A percentile compares a stretch with the other conserved stretches of the same genome.
Conservation (phyloP, 139 green algal species). For the Tetraselmis chui region DNA sequence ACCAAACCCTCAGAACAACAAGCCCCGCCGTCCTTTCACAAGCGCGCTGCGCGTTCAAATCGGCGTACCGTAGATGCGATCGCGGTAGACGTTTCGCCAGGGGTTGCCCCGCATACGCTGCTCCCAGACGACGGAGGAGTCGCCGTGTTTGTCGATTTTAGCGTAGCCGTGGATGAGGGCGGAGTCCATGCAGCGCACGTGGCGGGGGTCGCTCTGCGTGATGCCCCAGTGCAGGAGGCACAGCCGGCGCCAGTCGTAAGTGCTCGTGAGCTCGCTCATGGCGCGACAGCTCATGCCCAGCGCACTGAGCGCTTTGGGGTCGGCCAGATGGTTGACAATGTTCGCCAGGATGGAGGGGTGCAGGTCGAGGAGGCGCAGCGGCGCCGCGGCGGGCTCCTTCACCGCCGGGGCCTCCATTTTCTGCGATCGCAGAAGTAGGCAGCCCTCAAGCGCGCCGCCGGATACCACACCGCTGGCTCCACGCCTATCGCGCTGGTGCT, state of each 20-base stretch:
- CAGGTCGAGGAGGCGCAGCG: not conserved
- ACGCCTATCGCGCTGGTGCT: no score
- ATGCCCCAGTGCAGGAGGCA: not conserved
- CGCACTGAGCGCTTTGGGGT: not conserved
- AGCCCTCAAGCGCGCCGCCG: no score
- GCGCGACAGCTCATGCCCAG: not conserved
- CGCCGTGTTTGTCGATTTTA: not conserved
- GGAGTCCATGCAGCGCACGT: not conserved
- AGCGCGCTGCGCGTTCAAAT: not conserved
- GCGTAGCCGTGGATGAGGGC: not conserved
- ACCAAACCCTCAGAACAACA: no score
- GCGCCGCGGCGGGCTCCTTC: not conserved
- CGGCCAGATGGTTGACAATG: not conserved
- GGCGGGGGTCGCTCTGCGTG: not conserved
- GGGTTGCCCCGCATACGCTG: not conserved
- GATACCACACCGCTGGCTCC: no score
- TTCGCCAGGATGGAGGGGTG: not conserved
- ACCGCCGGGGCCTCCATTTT: not conserved
- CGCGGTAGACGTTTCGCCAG: not conserved
- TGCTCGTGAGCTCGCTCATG: not conserved
- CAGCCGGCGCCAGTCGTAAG: not conserved
- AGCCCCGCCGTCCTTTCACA: not conserved
- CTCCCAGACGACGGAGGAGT: not conserved
- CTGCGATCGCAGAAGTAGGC: no score
- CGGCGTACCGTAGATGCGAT: not conserved